Evolutionary conservation across 2,329 filamentous ascomycete species (phyloP).

Genomic region (Golovinomyces cichoracearum): DNA sequence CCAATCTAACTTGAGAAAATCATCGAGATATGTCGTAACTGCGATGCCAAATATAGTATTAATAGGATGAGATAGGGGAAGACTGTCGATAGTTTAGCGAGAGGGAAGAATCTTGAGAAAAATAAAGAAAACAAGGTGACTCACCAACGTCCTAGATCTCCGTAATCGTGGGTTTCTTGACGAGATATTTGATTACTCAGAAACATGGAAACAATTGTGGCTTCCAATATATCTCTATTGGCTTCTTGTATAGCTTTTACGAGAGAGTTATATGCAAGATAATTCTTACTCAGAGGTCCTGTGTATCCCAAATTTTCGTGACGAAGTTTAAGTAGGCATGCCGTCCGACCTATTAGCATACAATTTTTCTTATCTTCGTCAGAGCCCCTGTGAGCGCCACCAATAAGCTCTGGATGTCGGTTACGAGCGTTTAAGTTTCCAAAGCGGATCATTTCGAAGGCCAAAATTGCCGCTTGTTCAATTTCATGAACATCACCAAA

Average conservation of each 20-base stretch:
- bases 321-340: conserved; percentile 54
- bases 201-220: conserved; percentile 54
- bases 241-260: conserved; percentile 53
- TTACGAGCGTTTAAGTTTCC: conserved; percentile 50
- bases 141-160: conserved; percentile 47
- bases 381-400: conserved; percentile 27
- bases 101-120: background rate
- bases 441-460: conserved; percentile 61
- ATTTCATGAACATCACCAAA: conserved; percentile 22
- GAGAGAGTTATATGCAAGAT: conserved; percentile 66
- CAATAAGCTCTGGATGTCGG: conserved; percentile 27
- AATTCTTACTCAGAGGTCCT: conserved; percentile 70
- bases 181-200: conserved; percentile 55
- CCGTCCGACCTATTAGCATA: conserved; percentile 62
- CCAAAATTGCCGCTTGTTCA: conserved; percentile 57
- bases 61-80: conserved; percentile 43
- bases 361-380: conserved; percentile 56
- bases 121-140: conserved; percentile 12
- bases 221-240: conserved; percentile 62
- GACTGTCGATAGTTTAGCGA: conserved; percentile 16
- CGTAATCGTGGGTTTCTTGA: conserved; percentile 26
- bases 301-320: conserved; percentile 80
- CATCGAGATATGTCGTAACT: conserved; percentile 54
- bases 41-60: conserved; percentile 57
- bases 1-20: conserved; percentile 33